Base-by-base conservation (phyloP, 2,329 filamentous ascomycete species). In the Fusarium sp. region DNA sequence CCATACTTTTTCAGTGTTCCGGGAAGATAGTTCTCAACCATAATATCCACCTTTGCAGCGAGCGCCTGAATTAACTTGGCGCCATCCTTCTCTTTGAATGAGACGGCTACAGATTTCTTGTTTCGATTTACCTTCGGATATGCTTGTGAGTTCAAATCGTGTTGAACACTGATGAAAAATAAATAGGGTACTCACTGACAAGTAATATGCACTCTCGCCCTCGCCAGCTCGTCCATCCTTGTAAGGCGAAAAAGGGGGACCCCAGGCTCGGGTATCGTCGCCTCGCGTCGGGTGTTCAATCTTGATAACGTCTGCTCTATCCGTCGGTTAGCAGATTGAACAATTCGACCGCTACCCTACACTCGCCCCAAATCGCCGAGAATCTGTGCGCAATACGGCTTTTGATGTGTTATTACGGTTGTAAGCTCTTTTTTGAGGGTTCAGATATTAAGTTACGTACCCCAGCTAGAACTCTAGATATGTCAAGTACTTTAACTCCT, bases 1-100 rank as follows among this genome's bases (percentile, higher is more conserved):
- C 85, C 84, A 78, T 98, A 98, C 81, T 97, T 98, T 76, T 92
- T 92, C n/a, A 98, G 83, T 0, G 91, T 90, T 1, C 93, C 93
- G 0, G 96, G 96, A 0, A 98, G 88, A 77, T 98, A 99, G 76
- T 99, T 99, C 78, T 99, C 95, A 0, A 98, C 95, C 1, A 98
- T 85, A 6, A 99, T 90, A 78, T 98, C 95, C 75, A 92, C 94
- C 74, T 93, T 89, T 59, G 90, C 89, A 3, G 89, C 93, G 0
- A 99, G 87, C 71, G 90, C 89, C 80, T 97, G 94, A 4, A 99
- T 84, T 57, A 98, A 92, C 16, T 92, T 88, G 23, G 97, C 91
- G 3, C 95, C 96, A 1, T 90, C 86, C n/a, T 89, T 86, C 73
- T 97, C 89, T 70, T 95, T 92, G 76, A 98, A 98, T 0, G 94